phyloP scores from a whole-genome alignment of 192 early-diverging fungal genomes.

The Physocladia obscura region DNA sequence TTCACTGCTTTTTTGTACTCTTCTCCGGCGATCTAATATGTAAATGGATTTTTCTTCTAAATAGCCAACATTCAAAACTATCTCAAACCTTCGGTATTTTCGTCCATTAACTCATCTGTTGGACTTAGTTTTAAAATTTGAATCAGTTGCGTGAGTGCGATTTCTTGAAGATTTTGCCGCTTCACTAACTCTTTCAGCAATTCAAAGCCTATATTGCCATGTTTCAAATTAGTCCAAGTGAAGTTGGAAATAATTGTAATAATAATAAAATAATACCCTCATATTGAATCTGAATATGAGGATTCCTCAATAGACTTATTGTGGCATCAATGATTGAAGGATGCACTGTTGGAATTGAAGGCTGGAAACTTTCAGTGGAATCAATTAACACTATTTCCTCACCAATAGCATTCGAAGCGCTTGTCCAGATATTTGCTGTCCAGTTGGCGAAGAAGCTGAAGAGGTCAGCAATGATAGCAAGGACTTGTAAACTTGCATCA shows the following conservation, averaged over 20 bases:
- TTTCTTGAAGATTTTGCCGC: conserved; percentile 50
- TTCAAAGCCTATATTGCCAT: conserved; percentile 49
- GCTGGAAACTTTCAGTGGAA: conserved; percentile 24
- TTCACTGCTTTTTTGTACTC: conserved; percentile 30
- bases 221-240: not conserved
- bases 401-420: conserved; percentile 57
- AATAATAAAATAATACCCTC: conserved; percentile 45
- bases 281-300: conserved; percentile 64
- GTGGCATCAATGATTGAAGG: conserved; percentile 57
- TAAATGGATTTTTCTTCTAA: not conserved
- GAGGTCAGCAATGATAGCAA: conserved; percentile 57
- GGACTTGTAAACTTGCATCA: conserved; percentile 64
- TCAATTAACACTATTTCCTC: not conserved
- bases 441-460: conserved; percentile 41
- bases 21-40: conserved; percentile 39
- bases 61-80: no score
- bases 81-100: conserved; percentile 16
- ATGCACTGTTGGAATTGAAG: conserved; percentile 53
- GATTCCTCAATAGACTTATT: conserved; percentile 47
- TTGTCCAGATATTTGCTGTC: conserved; percentile 65
- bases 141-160: conserved; percentile 51
- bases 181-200: conserved; percentile 47
- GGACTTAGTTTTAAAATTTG: conserved; percentile 41
- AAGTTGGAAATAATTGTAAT: conserved; percentile 13
- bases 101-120: conserved; percentile 44